Evolutionary conservation across 331 rosid genomes (phyloP), one percentile per base, ranked within the genome.

Genomic region (Malus hybrid): DNA sequence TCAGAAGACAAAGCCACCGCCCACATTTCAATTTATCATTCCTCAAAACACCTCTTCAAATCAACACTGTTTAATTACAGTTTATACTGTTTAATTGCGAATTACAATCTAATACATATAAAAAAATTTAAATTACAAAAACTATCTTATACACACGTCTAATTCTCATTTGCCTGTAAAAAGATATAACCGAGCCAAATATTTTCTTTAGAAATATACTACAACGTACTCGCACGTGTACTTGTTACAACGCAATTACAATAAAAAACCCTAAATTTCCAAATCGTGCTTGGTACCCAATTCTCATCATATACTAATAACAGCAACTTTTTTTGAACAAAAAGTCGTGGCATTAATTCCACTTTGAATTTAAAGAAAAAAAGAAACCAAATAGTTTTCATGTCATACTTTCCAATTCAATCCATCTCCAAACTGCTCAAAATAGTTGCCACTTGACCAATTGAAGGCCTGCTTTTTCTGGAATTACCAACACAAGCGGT

Each of bases 401-500:
- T 15, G 56, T 22, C 70, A 7, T 27, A 14, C 20, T 46, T 33
- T 50, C n/a, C n/a, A n/a, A n/a, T n/a, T n/a, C 56, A 55, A 32
- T 85, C 79, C 6, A 46, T 76, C 77, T 91, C 95, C 67, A 94
- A 80, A 80, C 71, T 85, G 78, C 77, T 87, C 88, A 91, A 83
- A 80, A 94, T 94, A 50, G 87, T 79, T 0, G 82, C 96, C 14
- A 91, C 95, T 65, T 94, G 96, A 75, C 77, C 72, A 48, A 88
- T 82, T 1, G 83, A 75, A 79, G 98, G 98, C 83, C 98, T 83
- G 60, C 90, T 87, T 81, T 86, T 87, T 65, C 96, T 74, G 52
- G 92, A 79, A 72, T 94, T 94, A 15, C 88, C 89, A 72, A 91
- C 92, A 74, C 98, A 90, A 77, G 97, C 87, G 16, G 79, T 84